Base-by-base conservation (phyloP, 2,329 filamentous ascomycete genomes). In the Catunica adiposa region DNA sequence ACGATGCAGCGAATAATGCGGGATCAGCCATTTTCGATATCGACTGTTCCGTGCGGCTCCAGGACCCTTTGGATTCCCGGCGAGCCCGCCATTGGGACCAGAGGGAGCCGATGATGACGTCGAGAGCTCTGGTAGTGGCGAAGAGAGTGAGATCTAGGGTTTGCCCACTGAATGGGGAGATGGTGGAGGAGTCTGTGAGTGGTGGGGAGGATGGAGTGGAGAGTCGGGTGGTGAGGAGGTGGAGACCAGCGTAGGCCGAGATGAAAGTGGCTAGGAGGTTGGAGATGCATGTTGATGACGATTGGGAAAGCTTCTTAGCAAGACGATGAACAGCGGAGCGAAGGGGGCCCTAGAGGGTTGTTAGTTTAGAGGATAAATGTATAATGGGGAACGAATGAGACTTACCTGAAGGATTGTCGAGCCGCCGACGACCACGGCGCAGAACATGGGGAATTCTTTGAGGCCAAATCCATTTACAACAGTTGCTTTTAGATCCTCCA, bases 131-230 rank as follows among this genome's bases (percentile, higher is more conserved):
- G 9, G 80, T 81, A 48, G 78, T 72, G 9, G 84, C 79, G 64
- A 92, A 90, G n/a, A 94, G 71, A 0, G 86, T 90, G 31, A 94
- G 72, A 64, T 94, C 87, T 59, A 94, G 75, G 1, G 87, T 90
- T 62, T 82, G 79, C 57, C 53, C 22, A 42, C 51, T 20, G 54
- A 50, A 31, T 34, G 48, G 47, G 37, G 3, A n/a, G 58, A 42
- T 17, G 46, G 20, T 58, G 46, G 66, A 63, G 14, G 63, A 63
- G 46, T 62, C 11, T 8, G 44, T 31, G 15, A 25, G 11, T 2
- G 31, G 50, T 22, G n/a, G 34, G 17, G 31, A 40, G 20, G 50
- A 38, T 15, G 48, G 48, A 11, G 23, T 25, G 6, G 38, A 73
- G 55, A 71, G 68, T 62, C 78, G 78, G 20, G 76, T 75, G 64